phyloP scores from a whole-genome alignment of 1,284 basidiomycete species.

The Trametes hirsuta region DNA sequence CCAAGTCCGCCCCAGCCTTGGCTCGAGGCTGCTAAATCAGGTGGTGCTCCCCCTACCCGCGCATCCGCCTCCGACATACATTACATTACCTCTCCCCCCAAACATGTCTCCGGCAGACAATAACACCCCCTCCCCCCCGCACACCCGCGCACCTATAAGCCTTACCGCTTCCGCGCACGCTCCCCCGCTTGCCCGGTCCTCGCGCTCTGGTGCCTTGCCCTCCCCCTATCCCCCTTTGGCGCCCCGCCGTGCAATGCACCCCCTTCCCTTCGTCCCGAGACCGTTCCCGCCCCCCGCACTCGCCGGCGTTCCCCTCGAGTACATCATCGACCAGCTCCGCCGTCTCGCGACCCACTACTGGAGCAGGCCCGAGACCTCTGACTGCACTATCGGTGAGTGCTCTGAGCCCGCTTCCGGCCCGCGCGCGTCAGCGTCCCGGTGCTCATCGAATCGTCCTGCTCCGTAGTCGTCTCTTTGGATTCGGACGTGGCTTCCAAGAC shows the following conservation, averaged over 20 bases:
- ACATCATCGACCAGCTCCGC: slow-evolving; percentile 70
- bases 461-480: slow-evolving; percentile 38
- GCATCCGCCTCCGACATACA: slow-evolving; percentile 7
- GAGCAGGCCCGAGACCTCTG: slow-evolving; percentile 71
- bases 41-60: slow-evolving; percentile 17
- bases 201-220: slow-evolving; percentile 17
- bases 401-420: neutral
- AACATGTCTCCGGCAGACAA: slow-evolving; percentile 30
- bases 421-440: slow-evolving; percentile 2
- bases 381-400: slow-evolving; percentile 71
- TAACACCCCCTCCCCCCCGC: slow-evolving; percentile 15
- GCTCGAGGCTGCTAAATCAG: slow-evolving; percentile 26
- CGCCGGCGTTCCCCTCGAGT: slow-evolving; percentile 65
- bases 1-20: slow-evolving; percentile 19
- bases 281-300: slow-evolving; percentile 67
- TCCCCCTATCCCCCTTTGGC: slow-evolving; percentile 25
- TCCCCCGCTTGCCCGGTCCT: slow-evolving; percentile 21
- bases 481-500: slow-evolving; percentile 13
- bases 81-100: slow-evolving; percentile 19
- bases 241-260: slow-evolving; percentile 36
- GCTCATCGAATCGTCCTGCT: neutral
- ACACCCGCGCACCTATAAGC: slow-evolving; percentile 21
- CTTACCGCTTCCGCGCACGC: slow-evolving; percentile 16
- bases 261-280: slow-evolving; percentile 52
- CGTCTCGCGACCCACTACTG: slow-evolving; percentile 67